Evolutionary conservation across 2,329 filamentous ascomycete genomes (phyloP).

Genomic region (Sphaerulina musiva): DNA sequence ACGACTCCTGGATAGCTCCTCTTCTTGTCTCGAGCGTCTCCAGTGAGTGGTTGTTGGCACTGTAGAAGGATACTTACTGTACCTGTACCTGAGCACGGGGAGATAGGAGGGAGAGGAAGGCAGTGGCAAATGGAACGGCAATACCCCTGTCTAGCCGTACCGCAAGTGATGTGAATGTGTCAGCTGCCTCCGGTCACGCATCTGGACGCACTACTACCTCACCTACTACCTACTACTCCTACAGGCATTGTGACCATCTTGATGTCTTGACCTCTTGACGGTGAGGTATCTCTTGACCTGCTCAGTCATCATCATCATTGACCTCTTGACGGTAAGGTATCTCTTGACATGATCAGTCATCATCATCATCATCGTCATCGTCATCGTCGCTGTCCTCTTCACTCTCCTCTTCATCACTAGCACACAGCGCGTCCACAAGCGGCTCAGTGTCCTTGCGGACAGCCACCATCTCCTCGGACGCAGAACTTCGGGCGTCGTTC

Average conservation of each 20-base stretch:
- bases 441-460: constrained; percentile 68
- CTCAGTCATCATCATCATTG: no score
- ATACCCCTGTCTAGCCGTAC: neutral
- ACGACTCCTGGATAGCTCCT: no score
- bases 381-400: constrained; percentile 54
- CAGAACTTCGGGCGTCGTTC: constrained; percentile 61
- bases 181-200: constrained; percentile 6
- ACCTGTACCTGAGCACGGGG: no score
- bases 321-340: no score
- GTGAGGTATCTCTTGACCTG: no score
- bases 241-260: no score
- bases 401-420: constrained; percentile 56
- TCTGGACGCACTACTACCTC: constrained; percentile 2
- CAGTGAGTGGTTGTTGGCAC: no score
- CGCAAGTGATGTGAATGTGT: neutral
- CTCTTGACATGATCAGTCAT: constrained; percentile 8
- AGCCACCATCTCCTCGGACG: constrained; percentile 60
- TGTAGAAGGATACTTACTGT: no score
- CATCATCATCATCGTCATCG: constrained; percentile 32
- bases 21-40: no score
- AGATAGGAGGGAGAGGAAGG: no score
- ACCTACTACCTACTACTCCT: neutral
- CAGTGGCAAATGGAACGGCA: neutral
- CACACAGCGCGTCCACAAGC: constrained; percentile 73
- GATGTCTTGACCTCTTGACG: no score